Percentiles rank a stretch among this genome's conserved stretches.
phyloP scores from a whole-genome alignment of 202 grass and related monocot species.

The Schoenoplectus tabernaemontani region DNA sequence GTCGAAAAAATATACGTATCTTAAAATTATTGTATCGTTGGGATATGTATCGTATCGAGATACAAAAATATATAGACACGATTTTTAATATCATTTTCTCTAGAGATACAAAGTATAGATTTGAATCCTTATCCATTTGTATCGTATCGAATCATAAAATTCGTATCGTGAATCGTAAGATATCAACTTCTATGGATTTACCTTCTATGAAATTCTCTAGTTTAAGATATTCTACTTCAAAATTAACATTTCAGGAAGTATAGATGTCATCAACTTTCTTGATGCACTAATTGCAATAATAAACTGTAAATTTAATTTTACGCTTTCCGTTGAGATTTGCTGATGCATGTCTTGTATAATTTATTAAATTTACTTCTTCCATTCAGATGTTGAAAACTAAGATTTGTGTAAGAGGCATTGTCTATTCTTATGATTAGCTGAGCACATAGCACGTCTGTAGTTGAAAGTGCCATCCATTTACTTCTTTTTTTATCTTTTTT shows the following conservation, averaged over 20 bases:
- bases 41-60: no score
- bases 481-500: neutral
- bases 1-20: no score
- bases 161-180: no score
- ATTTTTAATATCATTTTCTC: no score
- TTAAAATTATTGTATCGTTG: no score
- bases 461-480: neutral
- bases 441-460: neutral
- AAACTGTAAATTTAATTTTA: neutral
- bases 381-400: neutral
- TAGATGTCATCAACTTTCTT: neutral
- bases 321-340: neutral
- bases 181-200: no score
- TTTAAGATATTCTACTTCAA: conserved; percentile 10
- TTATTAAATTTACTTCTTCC: neutral
- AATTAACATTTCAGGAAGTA: neutral
- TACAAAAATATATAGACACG: no score
- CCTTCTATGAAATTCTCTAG: neutral
- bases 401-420: neutral
- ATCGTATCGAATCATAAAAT: no score
- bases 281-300: neutral
- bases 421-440: neutral
- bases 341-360: neutral
- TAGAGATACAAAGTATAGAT: no score
- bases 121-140: no score